Percentiles rank a stretch among this genome's conserved stretches.
These are phyloP conservation scores for Tulasnella sp. DNA, from an alignment of 768 basidiomycete genomes.

Conservation along the genomic window DNA sequence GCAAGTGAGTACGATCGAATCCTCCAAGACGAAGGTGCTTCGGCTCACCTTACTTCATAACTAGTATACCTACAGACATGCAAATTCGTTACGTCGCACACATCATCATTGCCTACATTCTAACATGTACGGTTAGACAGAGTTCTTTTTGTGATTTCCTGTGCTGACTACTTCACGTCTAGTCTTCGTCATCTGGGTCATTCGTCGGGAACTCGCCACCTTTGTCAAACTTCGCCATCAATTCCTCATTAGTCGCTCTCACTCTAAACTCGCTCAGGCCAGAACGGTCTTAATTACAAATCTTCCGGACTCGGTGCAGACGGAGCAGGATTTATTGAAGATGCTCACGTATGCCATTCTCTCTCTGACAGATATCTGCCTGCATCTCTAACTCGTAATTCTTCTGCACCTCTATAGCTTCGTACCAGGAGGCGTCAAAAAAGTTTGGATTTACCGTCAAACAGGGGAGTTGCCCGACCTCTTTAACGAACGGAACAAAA, in stretches of 20 bases:
- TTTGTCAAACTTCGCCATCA: conserved; percentile 76
- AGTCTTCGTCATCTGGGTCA: conserved; percentile 83
- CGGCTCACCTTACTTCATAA: conserved; percentile 40
- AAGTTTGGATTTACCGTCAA: conserved; percentile 60
- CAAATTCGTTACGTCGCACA: conserved; percentile 68
- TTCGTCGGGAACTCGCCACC: conserved; percentile 68
- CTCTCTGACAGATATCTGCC: neutral
- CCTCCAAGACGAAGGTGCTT: conserved; percentile 31
- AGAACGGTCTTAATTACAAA: conserved; percentile 90
- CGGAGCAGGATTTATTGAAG: conserved; percentile 51
- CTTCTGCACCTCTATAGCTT: conserved; percentile 29
- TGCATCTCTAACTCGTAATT: neutral
- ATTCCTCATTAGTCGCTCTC: conserved; percentile 64
- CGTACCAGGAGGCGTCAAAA: conserved; percentile 60
- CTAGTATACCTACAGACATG: conserved; percentile 37
- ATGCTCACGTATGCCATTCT: conserved; percentile 47
- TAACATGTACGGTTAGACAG: conserved; percentile 38
- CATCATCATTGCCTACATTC: conserved; percentile 63
- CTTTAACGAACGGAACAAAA: conserved; percentile 32
- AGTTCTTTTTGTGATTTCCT: conserved; percentile 12
- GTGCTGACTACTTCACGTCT: neutral
- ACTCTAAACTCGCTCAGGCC: conserved; percentile 75
- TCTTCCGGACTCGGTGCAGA: conserved; percentile 68
- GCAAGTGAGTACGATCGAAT: conserved; percentile 36
- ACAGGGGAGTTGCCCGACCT: conserved; percentile 37